Evolutionary conservation across 108 stramenopile species (phyloP).

Genomic region (Nitzschia palea): DNA sequence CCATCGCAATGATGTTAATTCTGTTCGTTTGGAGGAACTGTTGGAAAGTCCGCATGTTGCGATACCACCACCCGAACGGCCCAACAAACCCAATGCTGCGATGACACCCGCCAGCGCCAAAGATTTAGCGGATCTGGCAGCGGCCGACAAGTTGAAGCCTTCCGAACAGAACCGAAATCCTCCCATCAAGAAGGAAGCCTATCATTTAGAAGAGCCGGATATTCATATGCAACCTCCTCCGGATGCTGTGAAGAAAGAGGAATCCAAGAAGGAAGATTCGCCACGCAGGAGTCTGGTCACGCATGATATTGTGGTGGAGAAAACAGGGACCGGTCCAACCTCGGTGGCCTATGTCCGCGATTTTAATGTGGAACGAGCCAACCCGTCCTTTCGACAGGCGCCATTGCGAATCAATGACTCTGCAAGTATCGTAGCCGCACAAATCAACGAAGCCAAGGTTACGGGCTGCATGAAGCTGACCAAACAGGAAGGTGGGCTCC

Average conservation of each 20-base stretch:
- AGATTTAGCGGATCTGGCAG: neutral
- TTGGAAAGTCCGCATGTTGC: too few relatives aligned
- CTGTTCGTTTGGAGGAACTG: too few relatives aligned
- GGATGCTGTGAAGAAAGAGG: neutral
- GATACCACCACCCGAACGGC: too few relatives aligned
- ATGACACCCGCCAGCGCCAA: too few relatives aligned
- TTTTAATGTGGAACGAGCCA: conserved; percentile 32
- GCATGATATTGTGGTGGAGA: conserved; percentile 14
- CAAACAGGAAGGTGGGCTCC: neutral
- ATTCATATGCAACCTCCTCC: conserved; percentile 9
- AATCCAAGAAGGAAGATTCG: neutral
- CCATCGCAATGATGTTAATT: too few relatives aligned
- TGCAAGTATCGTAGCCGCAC: neutral
- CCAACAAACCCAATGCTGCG: too few relatives aligned
- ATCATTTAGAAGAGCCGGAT: conserved; percentile 6
- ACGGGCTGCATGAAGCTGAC: conserved; percentile 6
- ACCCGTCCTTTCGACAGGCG: conserved; percentile 32
- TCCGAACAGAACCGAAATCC: neutral
- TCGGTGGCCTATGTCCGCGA: conserved; percentile 38
- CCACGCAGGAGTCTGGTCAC: too few relatives aligned
- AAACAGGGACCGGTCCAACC: conserved; percentile 41
- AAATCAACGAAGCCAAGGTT: conserved; percentile 12
- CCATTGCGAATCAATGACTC: neutral
- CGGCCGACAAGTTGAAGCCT: neutral
- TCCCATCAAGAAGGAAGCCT: neutral